Evolutionary conservation across 805 yeast genomes (phyloP).

Genomic region (Saccharomyces eubayanus): DNA sequence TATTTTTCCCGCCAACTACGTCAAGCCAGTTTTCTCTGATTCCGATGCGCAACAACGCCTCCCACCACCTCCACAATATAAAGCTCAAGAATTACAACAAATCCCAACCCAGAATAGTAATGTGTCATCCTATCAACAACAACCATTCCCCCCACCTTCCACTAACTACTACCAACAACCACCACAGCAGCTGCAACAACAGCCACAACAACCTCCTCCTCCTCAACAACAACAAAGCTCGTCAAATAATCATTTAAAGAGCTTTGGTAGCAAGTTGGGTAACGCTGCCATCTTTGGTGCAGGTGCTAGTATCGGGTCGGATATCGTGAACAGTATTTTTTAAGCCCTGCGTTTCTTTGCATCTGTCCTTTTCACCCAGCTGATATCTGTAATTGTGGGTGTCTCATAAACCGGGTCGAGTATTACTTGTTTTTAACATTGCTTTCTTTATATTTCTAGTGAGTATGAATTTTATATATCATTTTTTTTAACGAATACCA

Average conservation of each 20-base stretch:
- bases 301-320: slow-evolving; percentile 89
- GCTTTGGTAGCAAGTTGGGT: slow-evolving; percentile 73
- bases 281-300: slow-evolving; percentile 95
- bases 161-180: slow-evolving; percentile 39
- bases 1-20: slow-evolving; percentile 86
- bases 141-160: slow-evolving; percentile 47
- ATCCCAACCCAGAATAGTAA: slow-evolving; percentile 12
- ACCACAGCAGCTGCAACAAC: slow-evolving; percentile 28
- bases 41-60: slow-evolving; percentile 7
- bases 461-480: not conserved
- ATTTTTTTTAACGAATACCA: not conserved
- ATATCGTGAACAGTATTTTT: slow-evolving; percentile 65
- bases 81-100: slow-evolving; percentile 11
- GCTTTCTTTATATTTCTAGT: not conserved
- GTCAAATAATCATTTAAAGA: slow-evolving; percentile 36
- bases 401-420: not conserved
- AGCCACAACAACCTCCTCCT: slow-evolving; percentile 28
- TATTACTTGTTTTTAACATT: not conserved
- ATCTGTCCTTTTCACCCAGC: not conserved
- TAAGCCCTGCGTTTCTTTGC: slow-evolving; percentile 17
- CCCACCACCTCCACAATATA: slow-evolving; percentile 23
- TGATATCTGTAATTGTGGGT: not conserved
- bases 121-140: slow-evolving; percentile 4
- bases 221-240: slow-evolving; percentile 30
- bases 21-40: slow-evolving; percentile 34